A percentile compares a stretch with the other conserved stretches of the same genome.
Conservation (phyloP, 2,329 filamentous ascomycete species). For the Fusarium gaditjirri region DNA sequence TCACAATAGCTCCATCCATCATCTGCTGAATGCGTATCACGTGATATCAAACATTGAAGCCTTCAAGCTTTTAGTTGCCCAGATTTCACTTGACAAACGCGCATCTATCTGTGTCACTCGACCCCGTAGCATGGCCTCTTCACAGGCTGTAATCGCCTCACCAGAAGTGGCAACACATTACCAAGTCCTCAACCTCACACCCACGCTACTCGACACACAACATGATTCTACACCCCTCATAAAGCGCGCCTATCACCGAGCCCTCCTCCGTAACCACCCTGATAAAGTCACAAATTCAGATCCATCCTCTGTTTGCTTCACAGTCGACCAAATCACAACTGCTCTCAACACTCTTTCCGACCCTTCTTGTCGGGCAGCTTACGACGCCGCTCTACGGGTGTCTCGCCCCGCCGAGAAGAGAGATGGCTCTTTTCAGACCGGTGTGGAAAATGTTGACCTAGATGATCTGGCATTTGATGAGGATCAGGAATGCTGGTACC, state of each 20-base stretch:
- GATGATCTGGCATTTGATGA: constrained; percentile 70
- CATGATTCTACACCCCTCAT: constrained; percentile 59
- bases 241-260: constrained; percentile 72
- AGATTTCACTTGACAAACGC: not conserved
- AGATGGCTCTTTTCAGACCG: constrained; percentile 60
- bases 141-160: constrained; percentile 5
- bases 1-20: not conserved
- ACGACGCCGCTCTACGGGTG: constrained; percentile 62
- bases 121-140: constrained; percentile 14
- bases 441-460: constrained; percentile 71
- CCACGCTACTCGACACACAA: constrained; percentile 57
- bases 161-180: constrained; percentile 62
- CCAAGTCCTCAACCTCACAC: constrained; percentile 67
- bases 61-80: not conserved
- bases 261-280: constrained; percentile 73
- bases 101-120: not conserved
- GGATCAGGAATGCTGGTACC: constrained; percentile 61
- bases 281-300: constrained; percentile 59
- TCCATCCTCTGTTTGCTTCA: constrained; percentile 58
- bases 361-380: constrained; percentile 59
- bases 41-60: constrained; percentile 35
- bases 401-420: constrained; percentile 38
- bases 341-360: constrained; percentile 68
- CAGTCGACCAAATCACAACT: constrained; percentile 71
- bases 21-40: constrained; percentile 20